phyloP scores from a whole-genome alignment of 1,284 basidiomycete genomes.

The Trametes versicolor region DNA sequence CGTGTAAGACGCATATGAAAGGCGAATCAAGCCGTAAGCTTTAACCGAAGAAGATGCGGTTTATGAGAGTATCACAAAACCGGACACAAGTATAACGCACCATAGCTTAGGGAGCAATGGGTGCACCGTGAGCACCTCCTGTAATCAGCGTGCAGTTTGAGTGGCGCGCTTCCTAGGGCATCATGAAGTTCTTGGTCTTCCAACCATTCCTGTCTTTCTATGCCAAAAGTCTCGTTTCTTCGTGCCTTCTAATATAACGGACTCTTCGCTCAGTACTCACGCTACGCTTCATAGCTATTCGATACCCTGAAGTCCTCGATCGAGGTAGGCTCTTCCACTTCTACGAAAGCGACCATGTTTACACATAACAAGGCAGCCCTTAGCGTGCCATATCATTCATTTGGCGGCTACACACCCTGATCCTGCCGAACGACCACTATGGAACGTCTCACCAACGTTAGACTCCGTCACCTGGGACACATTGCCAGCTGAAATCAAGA shows the following conservation, averaged over 20 bases:
- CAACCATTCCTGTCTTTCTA: no score
- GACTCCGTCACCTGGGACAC: slow-evolving; percentile 75
- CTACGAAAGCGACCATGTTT: slow-evolving; percentile 27
- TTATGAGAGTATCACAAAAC: no score
- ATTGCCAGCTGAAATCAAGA: slow-evolving; percentile 68
- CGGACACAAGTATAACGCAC: no score
- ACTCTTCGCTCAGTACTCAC: not conserved
- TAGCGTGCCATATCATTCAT: slow-evolving; percentile 66
- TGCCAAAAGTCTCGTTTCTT: no score
- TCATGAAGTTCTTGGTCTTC: no score
- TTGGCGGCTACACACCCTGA: slow-evolving; percentile 68
- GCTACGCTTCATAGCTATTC: slow-evolving; percentile 56
- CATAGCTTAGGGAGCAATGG: no score
- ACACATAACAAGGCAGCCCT: slow-evolving; percentile 34
- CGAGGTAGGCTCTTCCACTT: slow-evolving; percentile 30
- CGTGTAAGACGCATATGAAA: no score
- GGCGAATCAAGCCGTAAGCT: no score
- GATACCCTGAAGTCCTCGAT: slow-evolving; percentile 51
- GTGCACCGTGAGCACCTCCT: no score
- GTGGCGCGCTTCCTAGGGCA: no score
- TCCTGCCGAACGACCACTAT: slow-evolving; percentile 59
- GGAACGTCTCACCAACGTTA: slow-evolving; percentile 59
- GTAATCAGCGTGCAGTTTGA: no score
- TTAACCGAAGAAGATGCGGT: no score
- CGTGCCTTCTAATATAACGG: not conserved